phyloP scores from a whole-genome alignment of 116 monocot species.

The Cymodocea nodosa region DNA sequence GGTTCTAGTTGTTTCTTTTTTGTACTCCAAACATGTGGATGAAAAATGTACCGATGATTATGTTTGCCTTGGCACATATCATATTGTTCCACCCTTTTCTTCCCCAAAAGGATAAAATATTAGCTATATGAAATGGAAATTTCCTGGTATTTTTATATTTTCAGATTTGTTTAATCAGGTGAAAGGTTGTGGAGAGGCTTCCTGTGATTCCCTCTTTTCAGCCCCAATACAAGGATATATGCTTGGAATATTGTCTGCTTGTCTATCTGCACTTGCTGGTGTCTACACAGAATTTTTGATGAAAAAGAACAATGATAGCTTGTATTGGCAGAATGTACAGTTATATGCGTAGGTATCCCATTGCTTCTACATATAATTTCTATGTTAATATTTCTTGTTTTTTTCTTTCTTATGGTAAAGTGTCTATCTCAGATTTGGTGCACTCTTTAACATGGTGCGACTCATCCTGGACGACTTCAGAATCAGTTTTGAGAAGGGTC shows the following conservation, averaged over 20 bases:
- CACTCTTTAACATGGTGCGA: conserved; percentile 78
- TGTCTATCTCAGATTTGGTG: conserved; percentile 58
- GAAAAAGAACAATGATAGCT: conserved; percentile 97
- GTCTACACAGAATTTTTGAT: conserved; percentile 95
- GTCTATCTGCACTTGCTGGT: conserved; percentile 96
- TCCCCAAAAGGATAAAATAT: neutral
- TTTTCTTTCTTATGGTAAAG: neutral
- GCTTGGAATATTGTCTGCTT: conserved; percentile 83
- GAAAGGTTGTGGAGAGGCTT: conserved; percentile 82
- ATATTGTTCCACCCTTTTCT: too few relatives aligned
- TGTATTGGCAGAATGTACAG: conserved; percentile 97
- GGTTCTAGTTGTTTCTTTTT: too few relatives aligned
- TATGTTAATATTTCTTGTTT: neutral
- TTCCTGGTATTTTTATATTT: conserved; percentile 4
- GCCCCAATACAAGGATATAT: conserved; percentile 83
- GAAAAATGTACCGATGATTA: too few relatives aligned
- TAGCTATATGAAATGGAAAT: neutral
- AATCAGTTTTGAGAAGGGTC: conserved; percentile 76
- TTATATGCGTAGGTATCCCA: conserved; percentile 62
- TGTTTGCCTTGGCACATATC: too few relatives aligned
- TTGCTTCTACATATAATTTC: neutral
- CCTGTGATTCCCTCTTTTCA: conserved; percentile 81
- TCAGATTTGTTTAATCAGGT: conserved; percentile 33
- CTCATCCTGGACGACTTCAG: conserved; percentile 73
- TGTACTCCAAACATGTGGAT: too few relatives aligned